Conservation (phyloP, 352 stramenopile genomes). For the Globisporangium nagaii region DNA sequence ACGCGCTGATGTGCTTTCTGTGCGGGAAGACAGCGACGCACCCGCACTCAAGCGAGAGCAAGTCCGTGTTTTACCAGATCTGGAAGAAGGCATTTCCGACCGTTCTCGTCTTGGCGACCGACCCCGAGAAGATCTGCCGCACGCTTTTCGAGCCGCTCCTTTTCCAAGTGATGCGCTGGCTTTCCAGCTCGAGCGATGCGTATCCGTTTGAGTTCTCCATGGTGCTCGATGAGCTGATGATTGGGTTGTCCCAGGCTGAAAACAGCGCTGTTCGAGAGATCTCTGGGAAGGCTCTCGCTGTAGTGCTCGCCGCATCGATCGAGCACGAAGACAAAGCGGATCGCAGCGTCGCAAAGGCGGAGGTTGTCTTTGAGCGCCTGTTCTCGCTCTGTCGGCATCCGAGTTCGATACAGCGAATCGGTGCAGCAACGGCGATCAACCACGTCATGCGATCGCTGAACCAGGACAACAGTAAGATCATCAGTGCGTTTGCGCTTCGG, state of each 20-base stretch:
- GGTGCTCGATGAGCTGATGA: slow-evolving; percentile 53
- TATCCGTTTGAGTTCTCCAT: slow-evolving; percentile 66
- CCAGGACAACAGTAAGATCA: slow-evolving; percentile 41
- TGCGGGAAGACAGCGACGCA: slow-evolving; percentile 67
- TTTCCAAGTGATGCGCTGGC: slow-evolving; percentile 70
- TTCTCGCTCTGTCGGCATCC: slow-evolving; percentile 74
- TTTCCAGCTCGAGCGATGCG: slow-evolving; percentile 42
- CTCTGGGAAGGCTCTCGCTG: slow-evolving; percentile 51
- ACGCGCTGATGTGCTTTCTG: slow-evolving; percentile 63
- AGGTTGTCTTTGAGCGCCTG: slow-evolving; percentile 60
- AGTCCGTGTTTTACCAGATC: slow-evolving; percentile 54
- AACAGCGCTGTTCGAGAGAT: slow-evolving; percentile 54
- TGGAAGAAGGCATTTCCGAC: slow-evolving; percentile 50
- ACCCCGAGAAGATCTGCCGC: slow-evolving; percentile 66
- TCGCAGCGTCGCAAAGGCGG: slow-evolving; percentile 19
- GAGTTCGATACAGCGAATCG: slow-evolving; percentile 48
- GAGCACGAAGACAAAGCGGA: slow-evolving; percentile 21
- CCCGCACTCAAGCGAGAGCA: slow-evolving; percentile 48
- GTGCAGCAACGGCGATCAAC: slow-evolving; percentile 56
- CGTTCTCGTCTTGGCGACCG: slow-evolving; percentile 51
- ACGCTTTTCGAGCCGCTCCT: slow-evolving; percentile 67
- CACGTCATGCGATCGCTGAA: slow-evolving; percentile 62
- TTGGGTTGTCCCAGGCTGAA: slow-evolving; percentile 44
- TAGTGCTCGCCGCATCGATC: slow-evolving; percentile 37
- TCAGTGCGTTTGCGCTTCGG: slow-evolving; percentile 51